Base-by-base conservation (phyloP, 2,329 filamentous ascomycete species). In the Pyricularia sp. region DNA sequence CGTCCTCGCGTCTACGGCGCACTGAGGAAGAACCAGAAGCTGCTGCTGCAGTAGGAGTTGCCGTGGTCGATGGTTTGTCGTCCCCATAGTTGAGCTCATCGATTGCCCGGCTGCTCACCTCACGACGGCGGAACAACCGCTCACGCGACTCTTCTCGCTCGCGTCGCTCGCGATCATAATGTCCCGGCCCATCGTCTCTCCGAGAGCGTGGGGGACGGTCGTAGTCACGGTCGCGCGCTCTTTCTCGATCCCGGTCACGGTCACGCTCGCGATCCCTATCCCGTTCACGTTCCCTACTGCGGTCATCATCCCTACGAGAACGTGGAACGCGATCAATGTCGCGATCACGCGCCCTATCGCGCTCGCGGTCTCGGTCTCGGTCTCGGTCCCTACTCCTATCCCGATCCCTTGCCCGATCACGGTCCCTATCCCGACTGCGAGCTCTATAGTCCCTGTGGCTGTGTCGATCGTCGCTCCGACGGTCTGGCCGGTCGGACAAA, bases 61-160 rank as follows among this genome's bases (percentile, higher is more conserved):
- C 30, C 50, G 66, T 17, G n/a, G 64, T 59, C 20, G 66, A 36
- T 3, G 91, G 81, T 73, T 85, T 82, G 78, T 90, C 83, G 78
- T 94, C 93, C 71, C 94, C 93, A 77, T 97, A 97, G 75, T 96
- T 94, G 70, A 98, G 86, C 77, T 97, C 93, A 75, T 96, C 93
- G 71, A 93, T 89, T 73, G 90, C 87, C 63, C 92, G 90, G 23
- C 12, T 63, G 75, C 93, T 93, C 63, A 79, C 78, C 70, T 82
- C 77, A 70, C 92, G 92, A 73, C 94, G 92, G 69, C 93, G 89
- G 79, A 97, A 97, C 68, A 91, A 84, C 70, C 93, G 88, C 79
- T 98, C 95, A 69, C 94, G 88, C 78, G 97, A 94, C 73, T 93
- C 91, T 77, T 98, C 94, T 66, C 94, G 88, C 72, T 95, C 92